Evolutionary conservation across 2,329 filamentous ascomycete genomes (phyloP).

Genomic region (Venturiaceae sp.): DNA sequence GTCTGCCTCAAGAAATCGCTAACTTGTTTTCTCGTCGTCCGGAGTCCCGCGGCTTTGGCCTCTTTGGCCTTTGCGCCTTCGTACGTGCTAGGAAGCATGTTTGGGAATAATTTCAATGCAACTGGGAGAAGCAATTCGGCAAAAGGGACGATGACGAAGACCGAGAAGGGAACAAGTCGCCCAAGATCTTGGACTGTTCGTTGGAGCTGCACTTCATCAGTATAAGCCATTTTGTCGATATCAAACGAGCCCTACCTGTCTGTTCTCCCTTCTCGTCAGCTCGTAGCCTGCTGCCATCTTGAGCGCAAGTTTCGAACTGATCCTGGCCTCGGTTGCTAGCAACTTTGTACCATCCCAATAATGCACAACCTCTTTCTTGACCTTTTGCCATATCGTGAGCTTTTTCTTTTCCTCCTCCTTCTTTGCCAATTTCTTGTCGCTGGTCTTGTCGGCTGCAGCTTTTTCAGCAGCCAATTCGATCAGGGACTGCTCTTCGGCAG

Average conservation of each 20-base stretch:
- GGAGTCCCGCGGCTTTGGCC: constrained; percentile 69
- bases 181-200: constrained; percentile 90
- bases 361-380: constrained; percentile 87
- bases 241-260: constrained; percentile 48
- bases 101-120: constrained; percentile 90
- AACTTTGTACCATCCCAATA: constrained; percentile 99
- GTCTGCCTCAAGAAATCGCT: constrained; percentile 83
- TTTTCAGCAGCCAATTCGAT: constrained; percentile 56
- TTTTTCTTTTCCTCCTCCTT: constrained; percentile 71
- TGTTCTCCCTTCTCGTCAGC: constrained; percentile 82
- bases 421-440: constrained; percentile 46
- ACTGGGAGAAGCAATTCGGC: constrained; percentile 87
- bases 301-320: constrained; percentile 80
- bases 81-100: constrained; percentile 93
- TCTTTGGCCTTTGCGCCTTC: constrained; percentile 88
- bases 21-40: constrained; percentile 86
- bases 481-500: constrained; percentile 40
- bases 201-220: constrained; percentile 46
- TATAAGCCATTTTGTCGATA: neutral
- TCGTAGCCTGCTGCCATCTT: constrained; percentile 99
- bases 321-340: constrained; percentile 81
- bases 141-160: constrained; percentile 95
- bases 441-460: constrained; percentile 33
- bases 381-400: constrained; percentile 78
- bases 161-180: constrained; percentile 87